phyloP scores from a whole-genome alignment of 371 early-diverging fungal species.

The Dinochytrium kinnereticum region DNA sequence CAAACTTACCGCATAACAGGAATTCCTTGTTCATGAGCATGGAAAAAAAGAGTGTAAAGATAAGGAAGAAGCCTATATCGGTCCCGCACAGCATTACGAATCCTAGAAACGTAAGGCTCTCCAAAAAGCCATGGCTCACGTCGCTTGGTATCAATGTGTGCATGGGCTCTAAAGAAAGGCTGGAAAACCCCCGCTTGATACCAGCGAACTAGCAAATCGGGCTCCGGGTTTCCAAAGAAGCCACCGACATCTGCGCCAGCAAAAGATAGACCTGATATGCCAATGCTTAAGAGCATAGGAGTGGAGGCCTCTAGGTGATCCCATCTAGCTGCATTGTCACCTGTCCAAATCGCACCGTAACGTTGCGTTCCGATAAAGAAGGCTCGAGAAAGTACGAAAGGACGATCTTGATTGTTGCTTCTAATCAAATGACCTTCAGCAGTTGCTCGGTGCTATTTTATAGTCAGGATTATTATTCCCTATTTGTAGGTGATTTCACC shows the following conservation, averaged over 20 bases:
- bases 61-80: slow-evolving; percentile 82
- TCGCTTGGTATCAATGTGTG: slow-evolving; percentile 92
- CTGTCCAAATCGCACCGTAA: slow-evolving; percentile 91
- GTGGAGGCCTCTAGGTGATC: slow-evolving; percentile 73
- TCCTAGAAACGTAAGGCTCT: slow-evolving; percentile 72
- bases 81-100: slow-evolving; percentile 72
- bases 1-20: slow-evolving; percentile 77
- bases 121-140: slow-evolving; percentile 96
- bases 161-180: slow-evolving; percentile 94
- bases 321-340: slow-evolving; percentile 88
- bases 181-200: slow-evolving; percentile 89
- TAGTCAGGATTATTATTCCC: slow-evolving; percentile 36
- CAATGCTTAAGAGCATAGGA: slow-evolving; percentile 82
- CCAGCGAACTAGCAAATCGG: slow-evolving; percentile 84
- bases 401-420: slow-evolving; percentile 61
- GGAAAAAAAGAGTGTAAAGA: slow-evolving; percentile 82
- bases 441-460: slow-evolving; percentile 56
- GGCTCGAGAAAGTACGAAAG: slow-evolving; percentile 88
- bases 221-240: slow-evolving; percentile 86
- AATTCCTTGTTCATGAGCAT: slow-evolving; percentile 66
- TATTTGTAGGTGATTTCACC: slow-evolving; percentile 1
- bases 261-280: slow-evolving; percentile 78
- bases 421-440: slow-evolving; percentile 57
- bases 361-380: slow-evolving; percentile 90
- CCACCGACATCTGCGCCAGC: slow-evolving; percentile 70